phyloP scores from a whole-genome alignment of 2,329 filamentous ascomycete species.

The Sphaerulina vaccinii region DNA sequence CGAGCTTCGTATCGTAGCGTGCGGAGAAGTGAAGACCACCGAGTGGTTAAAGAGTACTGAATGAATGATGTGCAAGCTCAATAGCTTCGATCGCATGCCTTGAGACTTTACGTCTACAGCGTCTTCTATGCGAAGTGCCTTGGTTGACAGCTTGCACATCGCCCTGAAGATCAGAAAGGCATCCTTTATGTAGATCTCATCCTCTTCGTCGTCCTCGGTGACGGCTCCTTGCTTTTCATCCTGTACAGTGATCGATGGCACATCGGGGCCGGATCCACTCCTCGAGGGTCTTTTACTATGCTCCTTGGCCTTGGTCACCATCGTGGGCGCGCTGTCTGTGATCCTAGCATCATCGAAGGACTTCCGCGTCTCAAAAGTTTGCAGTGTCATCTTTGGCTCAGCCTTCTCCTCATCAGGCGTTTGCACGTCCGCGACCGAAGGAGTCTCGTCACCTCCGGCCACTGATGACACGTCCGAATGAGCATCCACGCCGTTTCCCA shows the following conservation, averaged over 20 bases:
- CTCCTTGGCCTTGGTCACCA: constrained; percentile 59
- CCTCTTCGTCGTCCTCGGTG: constrained; percentile 74
- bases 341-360: constrained; percentile 65
- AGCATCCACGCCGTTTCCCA: constrained; percentile 35
- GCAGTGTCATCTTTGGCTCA: constrained; percentile 61
- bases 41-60: constrained; percentile 94
- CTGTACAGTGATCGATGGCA: constrained; percentile 40
- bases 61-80: constrained; percentile 93
- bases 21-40: constrained; percentile 81
- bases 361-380: constrained; percentile 68
- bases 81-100: constrained; percentile 93
- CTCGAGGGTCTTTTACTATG: constrained; percentile 33
- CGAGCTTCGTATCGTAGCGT: constrained; percentile 89
- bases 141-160: constrained; percentile 96
- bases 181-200: constrained; percentile 95
- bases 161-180: constrained; percentile 96
- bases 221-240: constrained; percentile 48
- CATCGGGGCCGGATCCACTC: constrained; percentile 47
- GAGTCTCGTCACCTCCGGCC: constrained; percentile 30
- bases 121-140: constrained; percentile 83
- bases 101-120: constrained; percentile 89
- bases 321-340: constrained; percentile 65
- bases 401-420: constrained; percentile 47
- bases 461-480: constrained; percentile 33
- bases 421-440: constrained; percentile 37